Base-by-base conservation (phyloP, 192 early-diverging fungal genomes). In the Umbelopsis vinacea region DNA sequence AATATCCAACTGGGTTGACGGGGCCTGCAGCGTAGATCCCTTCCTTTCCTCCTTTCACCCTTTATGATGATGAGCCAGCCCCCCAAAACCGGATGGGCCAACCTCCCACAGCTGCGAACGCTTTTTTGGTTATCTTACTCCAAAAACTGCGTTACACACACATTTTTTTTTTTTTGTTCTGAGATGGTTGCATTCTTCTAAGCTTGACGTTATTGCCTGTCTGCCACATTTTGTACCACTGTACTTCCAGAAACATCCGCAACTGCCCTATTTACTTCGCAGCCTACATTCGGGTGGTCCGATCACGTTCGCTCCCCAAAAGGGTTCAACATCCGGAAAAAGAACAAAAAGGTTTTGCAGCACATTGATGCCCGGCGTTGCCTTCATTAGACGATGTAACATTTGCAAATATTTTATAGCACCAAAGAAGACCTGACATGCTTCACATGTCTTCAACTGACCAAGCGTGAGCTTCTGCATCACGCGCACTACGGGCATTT, bases 361-460 rank as follows among this genome's bases (percentile, higher is more conserved):
- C 40, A 43, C 40, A 43, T 43, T 43, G 40, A 43, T 11, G 40
- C 3, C 40, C 40, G 40, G 40, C 11, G 11, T 43, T 43, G 40
- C 40, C 40, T 43, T 12, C 40, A 43, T 43, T 43, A 43, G 40
- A 43, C 6, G 6, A 43, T 43, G 40, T 43, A 43, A 43, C 40
- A 43, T 43, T 43, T 43, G 40, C 40, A 43, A 43, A 43, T 43
- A 43, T 43, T 43, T 43, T 43, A 43, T 43, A 43, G 6, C 40
- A 43, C 40, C 40, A 43, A 43, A 43, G 40, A 43, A 12, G 40
- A 43, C 1, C 29, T 22, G 57, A 19, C 17, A 57, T 43, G 40
- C 8, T 69, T 78, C 78, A 89, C 88, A 89, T 89, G 69, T 89
- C 88, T 66, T 89, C 88, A 0, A 82, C 81, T 23, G 83, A 83